Conservation (phyloP, 2,329 filamentous ascomycete genomes). For the Chaetomium olivaceum region DNA sequence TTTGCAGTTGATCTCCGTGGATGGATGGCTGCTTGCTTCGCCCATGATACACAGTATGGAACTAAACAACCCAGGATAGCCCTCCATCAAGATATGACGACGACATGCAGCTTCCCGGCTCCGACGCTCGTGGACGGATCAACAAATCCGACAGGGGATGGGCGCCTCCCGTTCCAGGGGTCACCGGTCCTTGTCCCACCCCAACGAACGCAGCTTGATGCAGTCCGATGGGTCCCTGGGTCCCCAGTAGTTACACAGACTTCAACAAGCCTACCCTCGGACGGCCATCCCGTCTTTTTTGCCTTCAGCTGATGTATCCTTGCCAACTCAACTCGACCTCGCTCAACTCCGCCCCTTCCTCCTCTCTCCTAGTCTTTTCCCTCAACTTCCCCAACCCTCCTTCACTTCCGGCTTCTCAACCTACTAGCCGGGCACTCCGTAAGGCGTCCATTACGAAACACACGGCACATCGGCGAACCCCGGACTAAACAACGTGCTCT, state of each 20-base stretch:
- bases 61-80: not conserved
- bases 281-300: conserved; percentile 9
- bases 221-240: conserved; percentile 16
- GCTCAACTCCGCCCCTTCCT: not conserved
- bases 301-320: conserved; percentile 6
- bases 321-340: not conserved
- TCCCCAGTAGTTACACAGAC: not conserved
- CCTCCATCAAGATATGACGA: not conserved
- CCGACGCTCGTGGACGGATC: not conserved
- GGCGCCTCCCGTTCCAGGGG: conserved; percentile 8
- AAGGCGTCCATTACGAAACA: not conserved
- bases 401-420: not conserved
- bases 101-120: conserved; percentile 10
- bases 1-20: not conserved
- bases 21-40: not conserved
- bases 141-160: conserved; percentile 5
- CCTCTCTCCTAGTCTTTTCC: not conserved
- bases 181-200: conserved; percentile 7
- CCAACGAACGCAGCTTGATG: conserved; percentile 7
- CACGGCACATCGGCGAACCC: not conserved
- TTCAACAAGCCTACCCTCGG: conserved; percentile 2
- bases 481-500: not conserved
- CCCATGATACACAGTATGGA: not conserved
- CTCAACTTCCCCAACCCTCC: not conserved
- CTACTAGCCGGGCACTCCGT: not conserved